Evolutionary conservation across 1,139 yeast genomes (phyloP).

Genomic region (Diutina pseudorugosa): DNA sequence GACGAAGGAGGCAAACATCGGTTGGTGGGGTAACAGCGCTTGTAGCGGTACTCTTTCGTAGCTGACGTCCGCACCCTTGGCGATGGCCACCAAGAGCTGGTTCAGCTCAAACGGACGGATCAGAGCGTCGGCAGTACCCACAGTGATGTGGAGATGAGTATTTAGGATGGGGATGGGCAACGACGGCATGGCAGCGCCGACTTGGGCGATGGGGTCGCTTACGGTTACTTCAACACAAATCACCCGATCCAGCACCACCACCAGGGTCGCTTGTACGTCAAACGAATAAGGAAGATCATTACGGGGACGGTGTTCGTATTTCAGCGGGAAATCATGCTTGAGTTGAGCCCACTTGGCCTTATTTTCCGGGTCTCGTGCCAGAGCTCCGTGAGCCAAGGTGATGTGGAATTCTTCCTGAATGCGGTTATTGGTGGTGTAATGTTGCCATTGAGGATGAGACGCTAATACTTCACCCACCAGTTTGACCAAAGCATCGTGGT

Average conservation of each 20-base stretch:
- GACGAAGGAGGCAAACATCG: slow-evolving; percentile 1
- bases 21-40: not conserved
- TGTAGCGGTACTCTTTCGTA: not conserved
- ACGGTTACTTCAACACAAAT: slow-evolving; percentile 42
- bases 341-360: slow-evolving; percentile 11
- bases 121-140: slow-evolving; percentile 42
- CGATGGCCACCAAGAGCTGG: not conserved
- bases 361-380: slow-evolving; percentile 15
- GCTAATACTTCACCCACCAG: slow-evolving; percentile 7
- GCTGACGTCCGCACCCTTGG: not conserved
- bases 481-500: slow-evolving; percentile 5
- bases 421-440: slow-evolving; percentile 18
- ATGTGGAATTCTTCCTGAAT: slow-evolving; percentile 60
- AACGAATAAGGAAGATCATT: slow-evolving; percentile 15
- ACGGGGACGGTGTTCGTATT: not conserved
- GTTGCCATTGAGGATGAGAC: slow-evolving; percentile 17
- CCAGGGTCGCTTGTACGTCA: slow-evolving; percentile 29
- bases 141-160: slow-evolving; percentile 55
- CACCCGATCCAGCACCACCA: slow-evolving; percentile 37
- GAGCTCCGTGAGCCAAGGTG: slow-evolving; percentile 49
- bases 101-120: slow-evolving; percentile 4
- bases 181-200: slow-evolving; percentile 12
- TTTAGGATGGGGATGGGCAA: slow-evolving; percentile 23
- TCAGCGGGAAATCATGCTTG: slow-evolving; percentile 8
- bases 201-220: slow-evolving; percentile 6